Evolutionary conservation across 208 protist genomes (phyloP), one percentile per base, ranked within the genome.

Genomic region (Zelonia costaricensis): DNA sequence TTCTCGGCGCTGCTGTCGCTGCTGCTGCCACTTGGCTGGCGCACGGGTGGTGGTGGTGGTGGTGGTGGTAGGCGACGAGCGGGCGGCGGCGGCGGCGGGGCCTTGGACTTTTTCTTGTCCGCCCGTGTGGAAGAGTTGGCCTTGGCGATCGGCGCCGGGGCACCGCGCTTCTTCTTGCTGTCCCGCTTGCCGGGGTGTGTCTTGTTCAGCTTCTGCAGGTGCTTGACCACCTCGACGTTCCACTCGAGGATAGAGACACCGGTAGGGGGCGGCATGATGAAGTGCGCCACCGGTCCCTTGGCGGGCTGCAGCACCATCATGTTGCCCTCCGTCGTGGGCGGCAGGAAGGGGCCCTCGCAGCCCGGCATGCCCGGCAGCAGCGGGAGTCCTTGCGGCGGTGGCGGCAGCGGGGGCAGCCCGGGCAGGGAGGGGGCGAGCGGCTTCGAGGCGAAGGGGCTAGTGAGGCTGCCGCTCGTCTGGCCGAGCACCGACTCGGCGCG

Each of bases 321-420:
- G 8, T 33, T 27, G 16, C 38, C 15, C 13, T 62, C 58, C 18
- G 47, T 13, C 8, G 42, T 39, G 10, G 69, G 57, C 0, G 78
- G 69, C 16, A 84, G 53, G 54, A 84, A 79, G 1, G 78, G 78
- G 2, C 78, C 78, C 43, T 80, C 72, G 46, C 70, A 75, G 27
- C 78, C 74, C 0, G 78, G 78, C 78, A 84, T 84, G 44, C 78
- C 78, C 7, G 78, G 78, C 35, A 84, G 65, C 39, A 76, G 38
- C 23, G 73, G 72, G 6, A 76, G 60, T 1, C 62, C 63, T 3
- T 58, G 28, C 20, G 69, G 73, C n/a, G 66, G 68, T 15, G 67
- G 36, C 23, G 60, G 25, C 22, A 84, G 70, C 18, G 58, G 58
- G 3, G 78, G 78, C 7, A 81, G 69, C 8, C 77, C 77, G 0